phyloP scores from a whole-genome alignment of 495 filamentous ascomycete genomes.

The Penicillium parvum region DNA sequence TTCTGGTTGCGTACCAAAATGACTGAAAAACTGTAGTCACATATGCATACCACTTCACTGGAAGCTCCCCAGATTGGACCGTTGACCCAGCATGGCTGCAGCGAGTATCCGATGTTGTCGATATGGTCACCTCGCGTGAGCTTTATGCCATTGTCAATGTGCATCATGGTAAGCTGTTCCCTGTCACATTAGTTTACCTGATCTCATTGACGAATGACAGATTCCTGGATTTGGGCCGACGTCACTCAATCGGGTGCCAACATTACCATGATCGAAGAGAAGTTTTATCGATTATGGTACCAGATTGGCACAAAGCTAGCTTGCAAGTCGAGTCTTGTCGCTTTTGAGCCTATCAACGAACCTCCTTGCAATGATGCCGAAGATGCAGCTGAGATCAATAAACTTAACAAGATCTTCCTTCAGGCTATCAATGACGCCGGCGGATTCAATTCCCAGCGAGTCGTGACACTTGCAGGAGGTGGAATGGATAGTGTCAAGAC shows the following conservation, averaged over 20 bases:
- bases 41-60: conserved; percentile 54
- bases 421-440: conserved; percentile 51
- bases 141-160: conserved; percentile 55
- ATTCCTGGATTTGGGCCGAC: conserved; percentile 59
- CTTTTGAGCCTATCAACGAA: conserved; percentile 61
- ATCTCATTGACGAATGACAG: conserved; percentile 9
- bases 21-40: conserved; percentile 40
- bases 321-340: conserved; percentile 51
- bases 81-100: conserved; percentile 54
- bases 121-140: conserved; percentile 48
- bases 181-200: background rate
- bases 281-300: conserved; percentile 54
- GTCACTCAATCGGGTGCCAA: conserved; percentile 43
- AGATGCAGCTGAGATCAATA: conserved; percentile 51
- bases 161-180: conserved; percentile 43
- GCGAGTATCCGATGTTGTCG: conserved; percentile 56
- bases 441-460: conserved; percentile 51
- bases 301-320: conserved; percentile 55
- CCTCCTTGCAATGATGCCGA: conserved; percentile 47
- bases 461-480: conserved; percentile 53
- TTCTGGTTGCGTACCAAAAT: no score
- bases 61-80: conserved; percentile 47
- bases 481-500: conserved; percentile 51
- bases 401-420: conserved; percentile 55
- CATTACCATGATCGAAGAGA: conserved; percentile 50